Base-by-base conservation (phyloP, 1,284 basidiomycete genomes). In the Boletus calvinii region DNA sequence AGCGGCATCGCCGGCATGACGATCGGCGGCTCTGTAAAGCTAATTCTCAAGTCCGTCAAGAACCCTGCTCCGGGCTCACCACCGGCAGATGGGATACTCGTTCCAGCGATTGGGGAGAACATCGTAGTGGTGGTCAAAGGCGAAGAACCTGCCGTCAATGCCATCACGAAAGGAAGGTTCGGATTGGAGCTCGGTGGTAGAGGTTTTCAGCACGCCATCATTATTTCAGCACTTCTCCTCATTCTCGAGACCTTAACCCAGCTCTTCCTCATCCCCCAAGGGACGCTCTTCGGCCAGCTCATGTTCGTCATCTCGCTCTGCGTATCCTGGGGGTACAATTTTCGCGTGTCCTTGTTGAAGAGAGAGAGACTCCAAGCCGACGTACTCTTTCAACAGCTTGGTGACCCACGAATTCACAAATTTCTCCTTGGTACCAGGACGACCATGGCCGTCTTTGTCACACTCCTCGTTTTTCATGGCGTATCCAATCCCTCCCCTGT, bases 251-350 rank as follows among this genome's bases (percentile, higher is more conserved):
- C 62, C 50, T 34, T 67, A 30, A 37, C 40, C 10, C 67, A 68
- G 15, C 58, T 69, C 32, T 52, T 69, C 50, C 59, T 69, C 35
- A 60, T 67, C 17, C 68, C 66, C 13, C 67, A 68, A 34, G 59
- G 59, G 24, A 37, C 46, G 6, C 50, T 66, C 5, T 67, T 67
- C 22, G 64, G 65, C 11, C 65, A 67, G 29, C 48, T 64, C 37
- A 66, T 67, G 59, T 68, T 68, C 34, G 55, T 68, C 17, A 45
- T 52, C 13, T 66, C 67, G 1, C 59, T 68, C 24, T 64, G 58
- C 11, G 58, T 66, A 8, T 66, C 66, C 7, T 67, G 66, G 68
- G 31, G 15, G 18, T 66, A 68, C 48, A 68, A 64, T 22, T 63
- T 58, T 22, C 50, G 44, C 40, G 44, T 69, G 6, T 66, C 65